Evolutionary conservation across 495 filamentous ascomycete genomes (phyloP), one percentile per base, ranked within the genome.

Genomic region (Penicillium bialowiezense): DNA sequence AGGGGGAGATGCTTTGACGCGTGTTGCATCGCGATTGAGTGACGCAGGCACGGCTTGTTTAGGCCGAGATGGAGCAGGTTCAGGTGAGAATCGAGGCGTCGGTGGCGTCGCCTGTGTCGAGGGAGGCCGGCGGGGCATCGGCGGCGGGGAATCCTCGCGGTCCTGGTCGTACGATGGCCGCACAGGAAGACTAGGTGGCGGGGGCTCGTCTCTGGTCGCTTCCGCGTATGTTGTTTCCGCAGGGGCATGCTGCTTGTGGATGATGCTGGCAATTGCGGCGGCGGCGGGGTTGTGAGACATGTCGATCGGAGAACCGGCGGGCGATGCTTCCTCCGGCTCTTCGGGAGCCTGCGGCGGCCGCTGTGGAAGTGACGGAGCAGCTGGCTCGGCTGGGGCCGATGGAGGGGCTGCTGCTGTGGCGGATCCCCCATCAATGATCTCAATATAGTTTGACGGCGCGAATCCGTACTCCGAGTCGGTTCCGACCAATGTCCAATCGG

Each of bases 401-500:
- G 58, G 57, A 29, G 70, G 39, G 4, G 52, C 46, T 14, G 37
- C 43, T 48, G 55, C 54, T 12, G 56, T 28, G 43, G 66, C 36
- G 9, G 59, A 56, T 31, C 59, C 52, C 38, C 59, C 60, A 34
- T 75, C 71, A 13, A 72, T 41, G 35, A 86, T 68, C 51, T 97
- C 89, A 48, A 97, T 97, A 65, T 99, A 99, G 69, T 96, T 97
- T 41, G 91, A 82, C n/a, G 93, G 93, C 20, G 87, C 93, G 68
- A 97, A 99, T 44, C 93, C 93, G 74, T 83, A 99, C 55, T 95
- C 90, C 9, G 83, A 81, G 58, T 90, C 82, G 36, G 81, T 72
- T 1, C 92, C 92, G 17, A 95, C 92, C 20, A 99, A 76, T 50
- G 90, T 95, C 93, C 93, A 99, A 67, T 97, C 93, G 14, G 91